Evolutionary conservation across 2,329 filamentous ascomycete genomes (phyloP).

Genomic region (Pseudogymnoascus sp.): DNA sequence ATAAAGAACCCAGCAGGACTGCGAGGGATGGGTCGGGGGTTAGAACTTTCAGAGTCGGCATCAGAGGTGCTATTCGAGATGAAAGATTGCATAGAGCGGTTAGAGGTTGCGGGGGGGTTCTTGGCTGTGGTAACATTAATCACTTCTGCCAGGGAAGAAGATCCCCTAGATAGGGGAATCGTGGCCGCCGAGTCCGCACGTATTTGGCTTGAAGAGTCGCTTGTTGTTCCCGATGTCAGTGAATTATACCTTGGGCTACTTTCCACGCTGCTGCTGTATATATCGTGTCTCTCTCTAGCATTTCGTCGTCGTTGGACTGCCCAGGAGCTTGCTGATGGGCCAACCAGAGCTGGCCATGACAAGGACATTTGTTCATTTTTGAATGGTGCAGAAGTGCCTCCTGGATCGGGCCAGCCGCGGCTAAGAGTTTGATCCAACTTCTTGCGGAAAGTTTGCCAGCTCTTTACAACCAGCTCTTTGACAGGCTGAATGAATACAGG

Average conservation of each 20-base stretch:
- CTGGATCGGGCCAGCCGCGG: conserved; percentile 4
- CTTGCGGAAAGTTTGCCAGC: conserved; percentile 22
- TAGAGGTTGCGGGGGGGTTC: neutral
- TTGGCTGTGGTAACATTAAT: neutral
- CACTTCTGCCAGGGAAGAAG: neutral
- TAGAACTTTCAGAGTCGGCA: neutral
- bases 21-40: neutral
- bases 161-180: neutral
- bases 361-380: neutral
- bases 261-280: conserved; percentile 20
- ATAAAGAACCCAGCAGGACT: neutral
- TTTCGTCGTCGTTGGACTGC: conserved; percentile 16
- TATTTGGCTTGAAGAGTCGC: neutral
- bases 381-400: neutral
- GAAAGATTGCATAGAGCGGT: neutral
- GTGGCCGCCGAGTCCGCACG: neutral
- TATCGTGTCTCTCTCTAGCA: conserved; percentile 25
- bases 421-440: conserved; percentile 22
- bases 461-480: conserved; percentile 24
- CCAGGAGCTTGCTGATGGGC: neutral
- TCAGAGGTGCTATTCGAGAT: neutral
- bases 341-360: neutral
- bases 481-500: conserved; percentile 26
- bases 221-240: conserved; percentile 9
- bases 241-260: conserved; percentile 20